phyloP scores from a whole-genome alignment of 306 rosid genomes.

The Lathyrus tuberosus region DNA sequence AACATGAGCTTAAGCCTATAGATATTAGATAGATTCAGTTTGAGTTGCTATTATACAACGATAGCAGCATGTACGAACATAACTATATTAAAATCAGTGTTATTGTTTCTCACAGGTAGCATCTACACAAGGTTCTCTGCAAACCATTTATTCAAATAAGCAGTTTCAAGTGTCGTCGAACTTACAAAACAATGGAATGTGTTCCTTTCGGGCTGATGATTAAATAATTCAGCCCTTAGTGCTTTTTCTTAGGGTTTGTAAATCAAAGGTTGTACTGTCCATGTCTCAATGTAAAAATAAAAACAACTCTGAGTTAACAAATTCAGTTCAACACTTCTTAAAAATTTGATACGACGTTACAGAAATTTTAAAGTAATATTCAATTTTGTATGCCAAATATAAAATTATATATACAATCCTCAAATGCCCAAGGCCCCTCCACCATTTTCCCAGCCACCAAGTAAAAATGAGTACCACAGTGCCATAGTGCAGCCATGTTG shows the following conservation, averaged over 20 bases:
- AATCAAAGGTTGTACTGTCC: neutral
- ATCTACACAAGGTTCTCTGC: slow-evolving; percentile 5
- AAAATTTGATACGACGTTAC: neutral
- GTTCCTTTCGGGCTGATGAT: slow-evolving; percentile 15
- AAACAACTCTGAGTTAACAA: slow-evolving; percentile 1
- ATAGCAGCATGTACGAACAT: neutral
- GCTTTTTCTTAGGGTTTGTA: too few species aligned
- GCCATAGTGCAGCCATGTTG: neutral
- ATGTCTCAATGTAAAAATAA: neutral
- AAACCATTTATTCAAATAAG: neutral
- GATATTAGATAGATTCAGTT: neutral
- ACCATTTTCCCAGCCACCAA: neutral
- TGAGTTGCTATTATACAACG: neutral
- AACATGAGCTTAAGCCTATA: slow-evolving; percentile 20
- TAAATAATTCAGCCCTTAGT: slow-evolving; percentile 1
- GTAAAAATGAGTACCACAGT: neutral
- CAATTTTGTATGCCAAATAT: neutral
- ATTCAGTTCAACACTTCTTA: slow-evolving; percentile 9
- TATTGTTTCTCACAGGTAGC: slow-evolving; percentile 4
- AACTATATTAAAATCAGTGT: slow-evolving; percentile 4
- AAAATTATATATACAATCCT: neutral
- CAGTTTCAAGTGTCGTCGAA: neutral
- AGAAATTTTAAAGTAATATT: neutral
- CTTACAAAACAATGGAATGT: neutral
- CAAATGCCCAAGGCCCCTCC: neutral